Evolutionary conservation across 495 filamentous ascomycete species (phyloP), one percentile per base, ranked within the genome.

Genomic region (Penicillium ochrochloron): DNA sequence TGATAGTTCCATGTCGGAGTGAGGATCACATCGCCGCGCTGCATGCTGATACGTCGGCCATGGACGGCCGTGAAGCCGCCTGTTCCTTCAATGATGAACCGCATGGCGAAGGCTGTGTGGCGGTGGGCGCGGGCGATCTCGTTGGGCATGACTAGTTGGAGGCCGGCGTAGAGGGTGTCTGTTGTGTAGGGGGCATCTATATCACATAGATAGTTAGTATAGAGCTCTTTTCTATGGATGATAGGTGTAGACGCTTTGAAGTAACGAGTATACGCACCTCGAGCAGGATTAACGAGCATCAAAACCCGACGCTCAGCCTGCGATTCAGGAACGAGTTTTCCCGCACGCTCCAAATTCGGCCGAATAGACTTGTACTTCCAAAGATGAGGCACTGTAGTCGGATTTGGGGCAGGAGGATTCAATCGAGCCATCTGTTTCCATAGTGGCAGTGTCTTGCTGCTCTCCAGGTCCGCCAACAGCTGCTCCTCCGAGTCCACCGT

Each of bases 1-100:
- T 84, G 81, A 64, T 73, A 83, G 57, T 80, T 80, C 81, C 82
- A 84, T 0, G 72, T 82, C 4, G 81, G 82, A 0, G 81, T 84
- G 0, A 84, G 73, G 50, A 84, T 85, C 12, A 85, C 80, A 63
- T 84, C 82, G 9, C 81, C 80, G 3, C 72, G 71, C 33, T 78
- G 66, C 81, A 85, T 85, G 3, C 63, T 61, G 41, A 84, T 80
- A 14, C 77, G 68, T 17, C 64, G 44, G 10, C 82, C 82, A n/a
- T 85, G 75, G 1, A 84, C 77, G 5, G 82, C 80, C 1, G 82
- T 84, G 52, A 82, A 84, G 14, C 82, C 82, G 0, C 78, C 77
- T 3, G 70, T 59, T 9, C 82, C 82, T 67, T 84, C 79, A 42
- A 85, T 83, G 56, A 83, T 80, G 63, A 78, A 84, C 41, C 82